These are phyloP conservation scores for Fraxinus paxiana DNA, from an alignment of 305 asterid species.

Conservation along the genomic window DNA sequence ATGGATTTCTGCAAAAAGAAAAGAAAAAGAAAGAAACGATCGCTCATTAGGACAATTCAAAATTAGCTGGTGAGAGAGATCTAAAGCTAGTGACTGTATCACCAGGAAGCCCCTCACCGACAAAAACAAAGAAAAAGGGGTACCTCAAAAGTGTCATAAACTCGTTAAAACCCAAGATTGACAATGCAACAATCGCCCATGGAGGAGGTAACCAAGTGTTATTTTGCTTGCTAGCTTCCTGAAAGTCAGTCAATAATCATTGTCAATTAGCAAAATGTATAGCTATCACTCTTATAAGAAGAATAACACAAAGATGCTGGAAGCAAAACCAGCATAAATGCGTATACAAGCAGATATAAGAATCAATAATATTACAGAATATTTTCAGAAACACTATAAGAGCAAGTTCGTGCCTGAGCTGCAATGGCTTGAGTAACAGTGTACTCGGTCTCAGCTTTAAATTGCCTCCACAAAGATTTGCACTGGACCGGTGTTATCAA, in stretches of 20 bases:
- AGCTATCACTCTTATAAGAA: not conserved
- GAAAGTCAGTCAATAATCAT: constrained; percentile 26
- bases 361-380: not conserved
- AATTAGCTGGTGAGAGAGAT: constrained; percentile 5
- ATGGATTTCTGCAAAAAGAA: constrained; percentile 68
- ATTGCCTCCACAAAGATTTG: constrained; percentile 90
- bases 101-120: not conserved
- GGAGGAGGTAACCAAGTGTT: constrained; percentile 98
- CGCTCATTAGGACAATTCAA: not conserved
- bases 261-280: not conserved
- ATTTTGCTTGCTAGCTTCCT: constrained; percentile 91
- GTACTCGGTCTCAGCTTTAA: constrained; percentile 80
- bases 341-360: constrained; percentile 14
- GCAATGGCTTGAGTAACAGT: constrained; percentile 90
- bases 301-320: not conserved
- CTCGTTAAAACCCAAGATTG: constrained; percentile 85
- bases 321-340: not conserved
- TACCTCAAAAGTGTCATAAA: constrained; percentile 97
- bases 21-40: not conserved
- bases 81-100: not conserved
- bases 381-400: not conserved
- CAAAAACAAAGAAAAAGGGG: not conserved
- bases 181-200: constrained; percentile 82
- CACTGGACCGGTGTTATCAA: constrained; percentile 94
- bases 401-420: constrained; percentile 66